Conservation (phyloP, 2,329 filamentous ascomycete species). For the Mollisiaceae sp. region DNA sequence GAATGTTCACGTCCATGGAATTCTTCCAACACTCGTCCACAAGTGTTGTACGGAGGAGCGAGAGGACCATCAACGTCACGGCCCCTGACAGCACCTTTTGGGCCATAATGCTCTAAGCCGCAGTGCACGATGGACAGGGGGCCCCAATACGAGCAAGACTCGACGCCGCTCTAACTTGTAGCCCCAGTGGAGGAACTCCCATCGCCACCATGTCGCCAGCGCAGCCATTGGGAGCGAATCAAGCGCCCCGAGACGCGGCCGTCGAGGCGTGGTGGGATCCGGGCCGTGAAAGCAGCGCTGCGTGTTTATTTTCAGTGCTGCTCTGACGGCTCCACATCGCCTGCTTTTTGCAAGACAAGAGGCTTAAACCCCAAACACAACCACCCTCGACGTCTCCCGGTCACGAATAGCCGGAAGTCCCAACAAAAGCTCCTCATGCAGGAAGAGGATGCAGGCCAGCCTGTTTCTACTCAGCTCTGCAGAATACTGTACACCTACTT, state of each 20-base stretch:
- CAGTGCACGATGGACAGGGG: not conserved
- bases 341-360: not conserved
- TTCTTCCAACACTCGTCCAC: not conserved
- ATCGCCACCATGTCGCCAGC: not conserved
- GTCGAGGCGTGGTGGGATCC: not conserved
- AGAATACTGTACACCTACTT: too few species aligned
- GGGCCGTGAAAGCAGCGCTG: not conserved
- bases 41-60: not conserved
- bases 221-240: not conserved
- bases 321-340: conserved; percentile 8
- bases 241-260: not conserved
- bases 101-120: conserved; percentile 7
- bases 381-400: not conserved
- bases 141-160: not conserved
- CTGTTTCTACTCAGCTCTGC: too few species aligned
- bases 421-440: conserved; percentile 6
- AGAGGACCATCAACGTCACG: not conserved
- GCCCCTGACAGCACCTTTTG: not conserved
- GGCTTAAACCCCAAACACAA: not conserved
- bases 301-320: conserved; percentile 10
- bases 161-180: not conserved
- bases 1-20: conserved; percentile 17
- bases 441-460: not conserved
- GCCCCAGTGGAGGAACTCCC: not conserved
- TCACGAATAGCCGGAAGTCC: not conserved